A percentile compares a stretch with the other conserved stretches of the same genome.
Evolutionary conservation across 208 protist genomes (phyloP).

Genomic region (Angomonas deanei): DNA sequence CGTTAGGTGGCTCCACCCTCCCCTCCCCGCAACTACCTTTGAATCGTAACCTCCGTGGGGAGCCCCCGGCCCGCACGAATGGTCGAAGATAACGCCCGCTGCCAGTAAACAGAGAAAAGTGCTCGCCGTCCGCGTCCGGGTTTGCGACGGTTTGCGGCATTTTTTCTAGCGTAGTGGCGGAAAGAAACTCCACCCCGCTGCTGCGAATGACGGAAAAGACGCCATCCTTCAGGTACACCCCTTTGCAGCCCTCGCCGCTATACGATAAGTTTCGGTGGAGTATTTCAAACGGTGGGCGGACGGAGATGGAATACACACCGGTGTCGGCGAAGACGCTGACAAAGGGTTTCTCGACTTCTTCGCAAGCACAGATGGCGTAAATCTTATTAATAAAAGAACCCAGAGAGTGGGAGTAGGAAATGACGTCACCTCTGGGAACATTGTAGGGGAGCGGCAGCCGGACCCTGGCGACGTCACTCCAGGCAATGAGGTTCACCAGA

Average conservation of each 20-base stretch:
- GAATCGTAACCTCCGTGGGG: constrained; percentile 14
- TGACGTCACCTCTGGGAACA: constrained; percentile 23
- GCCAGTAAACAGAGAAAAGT: constrained; percentile 13
- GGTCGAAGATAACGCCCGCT: not conserved
- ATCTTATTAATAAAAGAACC: constrained; percentile 20
- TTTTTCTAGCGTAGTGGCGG: not conserved
- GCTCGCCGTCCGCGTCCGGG: not conserved
- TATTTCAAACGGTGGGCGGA: constrained; percentile 20
- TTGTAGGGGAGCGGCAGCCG: constrained; percentile 39
- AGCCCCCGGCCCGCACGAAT: constrained; percentile 3
- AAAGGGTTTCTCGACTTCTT: not conserved
- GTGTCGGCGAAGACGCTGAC: constrained; percentile 13
- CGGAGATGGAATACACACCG: constrained; percentile 17
- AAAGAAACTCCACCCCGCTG: not conserved
- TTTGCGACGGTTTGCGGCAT: too few species aligned
- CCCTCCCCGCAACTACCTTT: constrained; percentile 34
- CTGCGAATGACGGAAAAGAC: not conserved
- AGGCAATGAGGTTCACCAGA: constrained; percentile 41
- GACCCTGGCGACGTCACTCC: constrained; percentile 24
- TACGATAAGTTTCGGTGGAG: constrained; percentile 15
- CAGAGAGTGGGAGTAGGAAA: constrained; percentile 31
- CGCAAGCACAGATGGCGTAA: constrained; percentile 18
- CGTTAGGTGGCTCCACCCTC: constrained; percentile 20
- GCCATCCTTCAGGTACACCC: constrained; percentile 32
- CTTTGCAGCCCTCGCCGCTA: constrained; percentile 13